Base-by-base conservation (phyloP, 176 grass and related monocot species). In the Pharus latifolius region DNA sequence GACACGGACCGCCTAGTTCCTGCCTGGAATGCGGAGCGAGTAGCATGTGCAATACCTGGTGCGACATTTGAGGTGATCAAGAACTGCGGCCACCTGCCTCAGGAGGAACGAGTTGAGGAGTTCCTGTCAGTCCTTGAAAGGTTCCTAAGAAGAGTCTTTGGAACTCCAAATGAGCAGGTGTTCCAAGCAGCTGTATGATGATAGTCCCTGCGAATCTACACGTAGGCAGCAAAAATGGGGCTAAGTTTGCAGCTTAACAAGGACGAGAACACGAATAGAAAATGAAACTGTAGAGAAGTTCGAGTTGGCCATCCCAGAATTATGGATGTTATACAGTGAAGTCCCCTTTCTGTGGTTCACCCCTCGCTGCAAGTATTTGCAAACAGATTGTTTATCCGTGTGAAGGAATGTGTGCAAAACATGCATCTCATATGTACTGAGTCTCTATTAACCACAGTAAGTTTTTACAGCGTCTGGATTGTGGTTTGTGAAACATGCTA, bases 31-130 rank as follows among this genome's bases (percentile, higher is more conserved):
- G 76, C 95, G 10, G 78, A 93, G 77, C 78, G 79, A n/a, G 23
- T 98, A 24, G 86, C 95, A 3, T 57, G 47, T 3, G 68, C 72
- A 2, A 88, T 98, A 50, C 82, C 87, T 24, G 72, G 84, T 54
- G 88, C 90, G 9, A 49, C 2, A 25, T 88, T 98, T 74, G 84
- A 91, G 77, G 63, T 86, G 71, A 88, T 94, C 27, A 91, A 91
- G 66, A 74, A 83, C 9, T 98, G 81, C 22, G 95, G 95, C 2
- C 90, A 98, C 66, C 85, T 98, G 41, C 95, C 95, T 19, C 95
- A 91, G n/a, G 95, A 98, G 49, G 90, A 98, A 72, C 82, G 25
- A 72, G 80, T 75, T 26, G 82, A 91, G 74, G 90, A 91, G 67
- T 98, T 94, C 43, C 68, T 94, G 42, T 67, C 69, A 19, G 47